Conservation (phyloP, 75 land plant species). For the Picea glauca region DNA sequence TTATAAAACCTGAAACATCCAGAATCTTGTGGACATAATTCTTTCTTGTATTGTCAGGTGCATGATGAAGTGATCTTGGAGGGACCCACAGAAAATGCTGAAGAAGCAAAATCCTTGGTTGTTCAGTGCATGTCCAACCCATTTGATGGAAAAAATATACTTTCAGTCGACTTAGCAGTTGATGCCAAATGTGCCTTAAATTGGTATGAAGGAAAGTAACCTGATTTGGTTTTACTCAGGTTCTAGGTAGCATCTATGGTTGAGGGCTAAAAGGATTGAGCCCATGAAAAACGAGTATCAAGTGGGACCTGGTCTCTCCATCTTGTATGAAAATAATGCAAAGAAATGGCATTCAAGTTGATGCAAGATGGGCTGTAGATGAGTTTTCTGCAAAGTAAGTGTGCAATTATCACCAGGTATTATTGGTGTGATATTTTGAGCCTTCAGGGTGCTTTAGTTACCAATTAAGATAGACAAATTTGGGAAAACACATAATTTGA, state of each 20-base stretch:
- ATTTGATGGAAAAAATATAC: slow-evolving; percentile 76
- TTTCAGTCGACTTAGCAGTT: slow-evolving; percentile 74
- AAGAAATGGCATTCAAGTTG: background rate
- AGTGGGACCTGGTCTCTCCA: background rate
- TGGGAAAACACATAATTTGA: too few species aligned
- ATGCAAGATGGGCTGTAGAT: background rate
- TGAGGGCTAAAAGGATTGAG: background rate
- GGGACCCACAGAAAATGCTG: slow-evolving; percentile 88
- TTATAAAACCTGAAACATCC: background rate
- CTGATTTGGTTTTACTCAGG: background rate
- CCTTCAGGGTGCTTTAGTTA: too few species aligned
- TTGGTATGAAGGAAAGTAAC: slow-evolving; percentile 94
- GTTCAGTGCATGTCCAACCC: slow-evolving; percentile 90
- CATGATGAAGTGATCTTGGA: slow-evolving; percentile 98
- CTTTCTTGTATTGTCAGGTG: slow-evolving; percentile 53
- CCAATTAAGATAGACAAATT: too few species aligned
- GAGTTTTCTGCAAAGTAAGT: too few species aligned
- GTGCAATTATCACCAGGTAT: too few species aligned
- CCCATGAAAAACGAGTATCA: background rate
- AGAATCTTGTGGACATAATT: background rate
- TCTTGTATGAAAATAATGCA: background rate
- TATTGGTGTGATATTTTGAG: too few species aligned
- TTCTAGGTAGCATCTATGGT: background rate
- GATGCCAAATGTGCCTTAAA: slow-evolving; percentile 85
- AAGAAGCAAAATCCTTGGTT: slow-evolving; percentile 74